phyloP scores from a whole-genome alignment of 108 stramenopile genomes.

The Halocafeteria seosinensis region DNA sequence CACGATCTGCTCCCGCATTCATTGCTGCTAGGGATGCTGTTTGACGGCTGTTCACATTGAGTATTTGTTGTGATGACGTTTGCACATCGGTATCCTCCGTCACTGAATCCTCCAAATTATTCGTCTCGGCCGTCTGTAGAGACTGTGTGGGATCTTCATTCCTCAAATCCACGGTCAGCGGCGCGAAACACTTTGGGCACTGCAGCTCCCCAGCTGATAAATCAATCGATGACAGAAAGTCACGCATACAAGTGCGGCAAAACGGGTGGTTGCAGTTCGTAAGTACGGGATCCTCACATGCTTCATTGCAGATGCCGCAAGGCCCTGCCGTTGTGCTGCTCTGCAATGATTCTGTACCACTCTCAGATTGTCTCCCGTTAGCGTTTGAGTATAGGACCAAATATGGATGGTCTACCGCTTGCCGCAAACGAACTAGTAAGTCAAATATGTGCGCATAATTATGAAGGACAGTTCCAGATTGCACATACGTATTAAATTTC shows the following conservation, averaged over 20 bases:
- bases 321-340: neutral
- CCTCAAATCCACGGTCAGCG: no score
- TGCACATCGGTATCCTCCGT: no score
- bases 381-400: constrained; percentile 51
- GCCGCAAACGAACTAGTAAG: constrained; percentile 80
- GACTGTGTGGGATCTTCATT: no score
- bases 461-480: constrained; percentile 73
- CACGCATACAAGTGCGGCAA: constrained; percentile 3
- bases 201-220: no score
- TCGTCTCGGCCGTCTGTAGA: no score
- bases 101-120: no score
- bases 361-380: no score
- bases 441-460: constrained; percentile 97
- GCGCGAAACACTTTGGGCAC: no score
- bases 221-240: neutral
- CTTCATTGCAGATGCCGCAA: neutral
- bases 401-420: constrained; percentile 93
- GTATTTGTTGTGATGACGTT: no score
- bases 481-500: constrained; percentile 81
- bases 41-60: no score
- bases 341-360: constrained; percentile 7
- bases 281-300: constrained; percentile 4
- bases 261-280: constrained; percentile 16
- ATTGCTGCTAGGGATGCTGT: no score
- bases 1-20: no score